Base-by-base conservation (phyloP, 2,329 filamentous ascomycete species). In the Neonectria hederae region DNA sequence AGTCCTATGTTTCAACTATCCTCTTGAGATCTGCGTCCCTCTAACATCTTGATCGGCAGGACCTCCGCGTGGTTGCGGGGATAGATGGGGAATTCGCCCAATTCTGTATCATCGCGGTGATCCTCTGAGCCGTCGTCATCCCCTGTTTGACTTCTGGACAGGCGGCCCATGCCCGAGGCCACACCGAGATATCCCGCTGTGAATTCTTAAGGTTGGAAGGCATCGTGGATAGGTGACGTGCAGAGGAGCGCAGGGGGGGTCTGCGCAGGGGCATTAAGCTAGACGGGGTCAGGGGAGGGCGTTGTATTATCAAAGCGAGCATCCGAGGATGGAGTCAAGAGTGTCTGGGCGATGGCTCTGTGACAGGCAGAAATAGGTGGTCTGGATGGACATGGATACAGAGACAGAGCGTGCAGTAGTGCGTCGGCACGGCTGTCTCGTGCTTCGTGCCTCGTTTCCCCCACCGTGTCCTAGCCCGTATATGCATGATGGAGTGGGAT, bases 21-120 rank as follows among this genome's bases (percentile, higher is more conserved):
- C 59, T 72, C 69, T 30, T 65, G 74, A 35, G 69, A 70, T 32
- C 72, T 79, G n/a, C 62, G 73, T 9, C 68, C 75, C 17, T 63
- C 63, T 2, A 80, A 79, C 40, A 60, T 77, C 30, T 67, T 80
- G 4, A 9, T 78, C 5, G 69, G 76, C 32, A 56, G 68, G 48
- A 73, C 13, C 53, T 74, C 3, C 57, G 69, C 0, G 64, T 81
- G 1, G 70, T 74, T 11, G 13, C 13, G 21, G 22, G 21, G 43
- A 48, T 48, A 17, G 42, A 26, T 17, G 7, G 43, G 21, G 22
- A 26, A 22, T 48, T 17, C 24, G 43, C 14, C 17, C 35, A n/a
- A n/a, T n/a, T 8, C 35, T n/a, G 35, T 38, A 38, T 14, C 35
- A 38, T 14, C 35, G 32, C 32, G 6, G 32, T 17, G 32, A 35